These are phyloP conservation scores for Thuja plicata DNA, from an alignment of 83 land plant species.

Conservation along the genomic window DNA sequence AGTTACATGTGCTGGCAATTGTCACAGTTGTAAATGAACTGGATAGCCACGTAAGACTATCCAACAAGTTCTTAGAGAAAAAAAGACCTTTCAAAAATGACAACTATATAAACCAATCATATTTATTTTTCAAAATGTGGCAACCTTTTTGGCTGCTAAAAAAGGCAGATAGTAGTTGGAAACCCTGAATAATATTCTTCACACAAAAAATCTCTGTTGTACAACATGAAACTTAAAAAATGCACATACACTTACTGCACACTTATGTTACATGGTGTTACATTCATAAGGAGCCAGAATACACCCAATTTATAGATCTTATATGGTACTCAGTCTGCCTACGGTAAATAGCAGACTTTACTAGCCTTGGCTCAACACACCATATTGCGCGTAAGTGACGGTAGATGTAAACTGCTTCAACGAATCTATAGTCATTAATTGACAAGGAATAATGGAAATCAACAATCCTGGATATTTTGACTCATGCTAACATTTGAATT, in stretches of 20 bases:
- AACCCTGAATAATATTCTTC: slow-evolving; percentile 5
- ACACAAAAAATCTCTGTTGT: slow-evolving; percentile 6
- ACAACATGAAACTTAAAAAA: slow-evolving; percentile 12
- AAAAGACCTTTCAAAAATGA: not conserved
- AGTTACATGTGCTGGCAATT: not conserved
- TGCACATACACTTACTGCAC: slow-evolving; percentile 15
- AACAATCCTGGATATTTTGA: slow-evolving; percentile 1
- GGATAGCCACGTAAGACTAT: not conserved
- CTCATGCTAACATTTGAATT: slow-evolving; percentile 11
- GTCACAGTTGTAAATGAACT: not conserved
- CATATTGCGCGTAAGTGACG: not conserved
- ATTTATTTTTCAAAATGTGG: slow-evolving; percentile 15
- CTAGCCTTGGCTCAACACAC: slow-evolving; percentile 14
- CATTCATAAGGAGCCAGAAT: slow-evolving; percentile 13
- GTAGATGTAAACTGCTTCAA: slow-evolving; percentile 1
- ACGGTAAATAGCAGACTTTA: slow-evolving; percentile 7
- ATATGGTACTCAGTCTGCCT: slow-evolving; percentile 9
- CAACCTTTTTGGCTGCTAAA: slow-evolving; percentile 7
- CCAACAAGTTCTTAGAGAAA: not conserved
- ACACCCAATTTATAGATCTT: not conserved
- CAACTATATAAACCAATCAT: not conserved
- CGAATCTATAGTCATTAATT: slow-evolving; percentile 8
- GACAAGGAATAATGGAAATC: slow-evolving; percentile 14
- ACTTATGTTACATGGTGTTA: slow-evolving; percentile 17
- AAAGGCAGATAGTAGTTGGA: slow-evolving; percentile 9